phyloP scores from a whole-genome alignment of 139 green algal genomes.

The Pleodorina starrii region DNA sequence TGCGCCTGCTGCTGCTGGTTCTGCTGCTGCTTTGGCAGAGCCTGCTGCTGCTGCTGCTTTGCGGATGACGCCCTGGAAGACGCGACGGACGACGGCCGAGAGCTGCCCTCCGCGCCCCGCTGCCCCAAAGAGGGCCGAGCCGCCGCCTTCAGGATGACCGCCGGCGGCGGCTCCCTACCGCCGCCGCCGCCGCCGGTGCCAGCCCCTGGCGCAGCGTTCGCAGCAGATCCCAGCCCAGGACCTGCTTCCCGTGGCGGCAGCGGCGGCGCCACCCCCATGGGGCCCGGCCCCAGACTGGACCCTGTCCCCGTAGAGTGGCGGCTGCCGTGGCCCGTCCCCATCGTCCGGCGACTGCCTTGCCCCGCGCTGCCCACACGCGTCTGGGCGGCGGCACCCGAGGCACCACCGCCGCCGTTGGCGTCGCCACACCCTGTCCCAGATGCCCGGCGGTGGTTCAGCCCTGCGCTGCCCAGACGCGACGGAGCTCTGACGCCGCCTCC shows the following conservation, averaged over 20 bases:
- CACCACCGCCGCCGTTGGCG: neutral
- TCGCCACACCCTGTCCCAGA: neutral
- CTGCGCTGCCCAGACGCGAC: neutral
- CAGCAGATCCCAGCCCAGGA: neutral
- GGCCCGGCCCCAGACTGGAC: neutral
- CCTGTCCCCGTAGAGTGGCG: no score
- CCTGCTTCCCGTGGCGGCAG: neutral
- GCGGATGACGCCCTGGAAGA: neutral
- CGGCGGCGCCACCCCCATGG: no score
- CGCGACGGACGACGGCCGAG: neutral
- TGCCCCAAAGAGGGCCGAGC: neutral
- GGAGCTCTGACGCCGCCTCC: neutral
- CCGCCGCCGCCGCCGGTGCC: no score
- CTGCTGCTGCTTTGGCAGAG: neutral
- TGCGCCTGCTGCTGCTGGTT: no score
- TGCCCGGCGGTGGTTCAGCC: neutral
- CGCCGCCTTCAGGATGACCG: neutral
- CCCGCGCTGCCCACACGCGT: no score
- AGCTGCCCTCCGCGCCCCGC: neutral
- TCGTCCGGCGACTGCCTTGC: neutral
- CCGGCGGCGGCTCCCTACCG: neutral
- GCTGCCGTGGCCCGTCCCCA: no score
- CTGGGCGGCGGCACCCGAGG: neutral
- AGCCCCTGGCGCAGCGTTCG: neutral
- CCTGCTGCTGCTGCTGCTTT: neutral